These are phyloP conservation scores for Fusarium temperatum DNA, from an alignment of 2,329 filamentous ascomycete species.

Conservation along the genomic window DNA sequence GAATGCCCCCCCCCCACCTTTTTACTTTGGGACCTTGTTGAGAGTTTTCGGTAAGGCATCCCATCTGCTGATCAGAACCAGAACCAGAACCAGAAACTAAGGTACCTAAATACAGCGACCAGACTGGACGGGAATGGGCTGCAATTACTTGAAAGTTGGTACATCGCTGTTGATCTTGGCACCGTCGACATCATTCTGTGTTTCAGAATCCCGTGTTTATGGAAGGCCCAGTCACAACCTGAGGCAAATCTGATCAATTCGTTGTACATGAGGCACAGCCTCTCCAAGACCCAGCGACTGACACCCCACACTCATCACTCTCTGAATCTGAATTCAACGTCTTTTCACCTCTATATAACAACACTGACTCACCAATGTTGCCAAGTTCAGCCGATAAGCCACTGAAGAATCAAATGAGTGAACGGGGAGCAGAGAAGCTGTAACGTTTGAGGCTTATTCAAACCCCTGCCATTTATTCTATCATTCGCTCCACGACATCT, in stretches of 20 bases:
- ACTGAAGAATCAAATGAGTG: background rate
- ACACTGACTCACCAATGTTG: background rate
- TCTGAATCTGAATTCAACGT: background rate
- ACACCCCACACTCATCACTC: constrained; percentile 20
- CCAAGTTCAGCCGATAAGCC: background rate
- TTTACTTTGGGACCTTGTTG: background rate
- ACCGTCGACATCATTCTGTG: background rate
- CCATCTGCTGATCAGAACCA: background rate
- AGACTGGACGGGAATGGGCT: background rate
- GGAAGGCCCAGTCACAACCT: background rate
- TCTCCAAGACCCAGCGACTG: constrained; percentile 1
- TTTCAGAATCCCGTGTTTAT: constrained; percentile 12
- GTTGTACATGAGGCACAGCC: constrained; percentile 7
- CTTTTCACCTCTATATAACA: constrained; percentile 5
- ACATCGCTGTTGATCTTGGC: constrained; percentile 6
- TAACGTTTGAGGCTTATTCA: background rate
- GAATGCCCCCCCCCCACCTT: background rate
- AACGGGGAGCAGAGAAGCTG: background rate
- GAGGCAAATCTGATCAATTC: constrained; percentile 3
- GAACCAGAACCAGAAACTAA: background rate
- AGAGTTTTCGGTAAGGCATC: background rate
- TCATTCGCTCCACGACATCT: background rate
- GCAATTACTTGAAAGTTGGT: background rate
- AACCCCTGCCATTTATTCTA: background rate
- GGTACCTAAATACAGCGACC: background rate